These are phyloP conservation scores for Benincasa hispida DNA, from an alignment of 306 rosid genomes.

Conservation along the genomic window DNA sequence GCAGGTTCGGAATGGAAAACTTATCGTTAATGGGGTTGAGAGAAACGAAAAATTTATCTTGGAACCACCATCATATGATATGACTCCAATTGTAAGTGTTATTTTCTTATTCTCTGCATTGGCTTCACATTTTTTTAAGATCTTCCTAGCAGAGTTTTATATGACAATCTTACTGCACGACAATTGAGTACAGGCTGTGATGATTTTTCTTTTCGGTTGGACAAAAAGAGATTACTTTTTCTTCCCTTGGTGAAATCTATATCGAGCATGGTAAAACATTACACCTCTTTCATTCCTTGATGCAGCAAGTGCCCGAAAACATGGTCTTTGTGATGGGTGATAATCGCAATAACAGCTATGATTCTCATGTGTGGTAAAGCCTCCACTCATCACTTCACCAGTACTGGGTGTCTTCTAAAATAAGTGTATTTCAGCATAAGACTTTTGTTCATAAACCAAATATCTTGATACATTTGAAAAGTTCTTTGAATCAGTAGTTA, in stretches of 20 bases:
- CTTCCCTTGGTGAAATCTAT: neutral
- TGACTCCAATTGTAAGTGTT: constrained; percentile 70
- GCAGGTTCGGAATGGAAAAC: constrained; percentile 86
- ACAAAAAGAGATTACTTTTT: neutral
- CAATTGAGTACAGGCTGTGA: neutral
- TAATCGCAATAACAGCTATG: constrained; percentile 96
- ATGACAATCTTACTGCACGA: neutral
- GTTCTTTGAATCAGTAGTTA: neutral
- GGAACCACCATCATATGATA: constrained; percentile 71
- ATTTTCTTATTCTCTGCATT: neutral
- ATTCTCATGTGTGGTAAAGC: constrained; percentile 81
- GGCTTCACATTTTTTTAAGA: neutral
- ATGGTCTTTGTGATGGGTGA: constrained; percentile 96
- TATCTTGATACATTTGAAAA: neutral
- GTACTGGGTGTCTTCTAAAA: neutral
- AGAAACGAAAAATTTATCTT: constrained; percentile 69
- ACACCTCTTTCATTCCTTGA: constrained; percentile 8
- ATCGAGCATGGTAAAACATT: neutral
- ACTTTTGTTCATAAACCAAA: neutral
- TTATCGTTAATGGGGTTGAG: constrained; percentile 83
- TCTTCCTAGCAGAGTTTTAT: neutral
- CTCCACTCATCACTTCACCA: neutral
- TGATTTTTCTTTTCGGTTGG: neutral
- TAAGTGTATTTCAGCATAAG: neutral
- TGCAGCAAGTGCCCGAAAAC: constrained; percentile 76